Base-by-base conservation (phyloP, 331 rosid genomes). In the Cydonia oblonga region DNA sequence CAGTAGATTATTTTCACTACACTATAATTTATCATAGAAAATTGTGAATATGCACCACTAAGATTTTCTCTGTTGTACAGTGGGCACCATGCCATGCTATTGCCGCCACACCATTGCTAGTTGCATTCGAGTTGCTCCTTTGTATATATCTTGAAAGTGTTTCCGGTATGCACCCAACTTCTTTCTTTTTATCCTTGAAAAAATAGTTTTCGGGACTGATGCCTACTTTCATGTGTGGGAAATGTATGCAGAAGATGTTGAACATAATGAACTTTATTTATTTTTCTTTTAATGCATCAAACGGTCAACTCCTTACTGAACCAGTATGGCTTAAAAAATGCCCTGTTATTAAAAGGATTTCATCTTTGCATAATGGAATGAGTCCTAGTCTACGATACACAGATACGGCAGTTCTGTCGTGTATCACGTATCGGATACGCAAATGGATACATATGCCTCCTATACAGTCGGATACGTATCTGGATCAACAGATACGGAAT, bases 1-100 rank as follows among this genome's bases (percentile, higher is more conserved):
- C 33, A 70, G 76, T 33, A 64, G 44, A 64, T 46, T 20, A 29
- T 32, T 71, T 64, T 46, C 25, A 33, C 28, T 33, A 20, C 23
- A 13, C 19, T 38, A 38, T 0, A 38, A 38, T 35, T 30, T 49
- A 14, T 60, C 30, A 58, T 74, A 38, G 60, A 13, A 23, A 25
- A 62, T 12, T 57, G 7, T 67, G 76, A 70, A 70, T 19, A 22
- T 53, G 32, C 8, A 14, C 16, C 52, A 22, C 32, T 63, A 14
- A 64, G 54, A 58, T 25, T 61, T 61, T 78, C 26, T 78, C 22
- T 81, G 68, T 78, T 83, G 84, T 70, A 81, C 96, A 95, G 99
- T 95, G 99, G 99, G 99, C 99, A 63, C 99, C 99, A 3, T 95
- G 99, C 75, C 99, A 95, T 82, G 86, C 99, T 26, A 83, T 95